Evolutionary conservation across 306 rosid species (phyloP).

Genomic region (Coriaria nepalensis): DNA sequence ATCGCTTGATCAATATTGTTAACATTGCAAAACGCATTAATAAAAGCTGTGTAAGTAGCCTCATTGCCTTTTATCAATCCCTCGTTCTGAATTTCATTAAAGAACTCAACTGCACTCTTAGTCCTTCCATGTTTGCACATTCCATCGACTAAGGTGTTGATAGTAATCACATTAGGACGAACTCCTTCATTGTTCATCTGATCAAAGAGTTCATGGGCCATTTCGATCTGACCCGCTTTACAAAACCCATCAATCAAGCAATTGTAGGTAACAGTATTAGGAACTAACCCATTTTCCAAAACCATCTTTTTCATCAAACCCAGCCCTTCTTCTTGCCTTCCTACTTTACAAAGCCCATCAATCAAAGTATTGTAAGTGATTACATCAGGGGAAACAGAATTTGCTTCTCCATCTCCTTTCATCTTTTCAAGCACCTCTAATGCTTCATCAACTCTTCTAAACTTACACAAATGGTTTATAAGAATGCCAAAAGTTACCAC

Average conservation of each 20-base stretch:
- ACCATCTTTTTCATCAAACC: conserved; percentile 55
- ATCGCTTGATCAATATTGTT: conserved; percentile 53
- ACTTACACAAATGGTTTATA: conserved; percentile 48
- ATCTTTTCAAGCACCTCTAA: conserved; percentile 39
- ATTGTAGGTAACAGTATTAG: conserved; percentile 47
- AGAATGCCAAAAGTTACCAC: conserved; percentile 58
- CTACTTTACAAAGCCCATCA: conserved; percentile 76
- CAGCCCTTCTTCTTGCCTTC: conserved; percentile 68
- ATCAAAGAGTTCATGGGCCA: conserved; percentile 34
- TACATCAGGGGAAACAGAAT: conserved; percentile 42
- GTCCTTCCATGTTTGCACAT: conserved; percentile 57
- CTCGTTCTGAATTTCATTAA: conserved; percentile 36
- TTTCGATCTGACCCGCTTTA: conserved; percentile 47
- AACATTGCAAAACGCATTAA: conserved; percentile 57
- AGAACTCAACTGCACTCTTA: conserved; percentile 43
- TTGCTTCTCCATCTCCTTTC: conserved; percentile 25
- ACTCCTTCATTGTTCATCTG: conserved; percentile 48
- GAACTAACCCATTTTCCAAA: conserved; percentile 22
- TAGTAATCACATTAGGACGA: conserved; percentile 46
- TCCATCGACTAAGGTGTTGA: conserved; percentile 54
- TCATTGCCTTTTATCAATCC: conserved; percentile 44
- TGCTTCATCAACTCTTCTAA: conserved; percentile 61
- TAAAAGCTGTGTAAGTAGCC: conserved; percentile 39
- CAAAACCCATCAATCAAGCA: conserved; percentile 67
- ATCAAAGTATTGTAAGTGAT: conserved; percentile 51